Percentiles rank a stretch among this genome's conserved stretches.
Evolutionary conservation across 2,329 filamentous ascomycete genomes (phyloP).

Genomic region (Coniochaeta sp.): DNA sequence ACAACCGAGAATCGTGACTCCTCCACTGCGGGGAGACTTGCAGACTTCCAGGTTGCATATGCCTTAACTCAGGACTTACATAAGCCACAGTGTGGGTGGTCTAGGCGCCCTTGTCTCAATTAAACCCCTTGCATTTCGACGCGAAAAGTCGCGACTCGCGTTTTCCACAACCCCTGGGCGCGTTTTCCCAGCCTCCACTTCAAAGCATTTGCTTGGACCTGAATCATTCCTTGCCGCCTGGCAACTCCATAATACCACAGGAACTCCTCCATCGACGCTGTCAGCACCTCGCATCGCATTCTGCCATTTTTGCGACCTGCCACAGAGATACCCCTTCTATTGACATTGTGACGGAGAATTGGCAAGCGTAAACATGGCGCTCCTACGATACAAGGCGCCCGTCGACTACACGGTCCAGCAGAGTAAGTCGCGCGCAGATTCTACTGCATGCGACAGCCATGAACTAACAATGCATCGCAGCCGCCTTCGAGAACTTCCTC

Average conservation of each 20-base stretch:
- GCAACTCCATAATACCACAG: background rate
- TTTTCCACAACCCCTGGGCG: background rate
- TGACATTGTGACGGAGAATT: background rate
- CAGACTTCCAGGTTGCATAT: background rate
- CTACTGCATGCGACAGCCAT: background rate
- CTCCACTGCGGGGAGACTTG: background rate
- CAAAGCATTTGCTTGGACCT: background rate
- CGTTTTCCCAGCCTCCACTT: constrained; percentile 2
- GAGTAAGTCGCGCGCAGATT: constrained; percentile 41
- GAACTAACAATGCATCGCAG: constrained; percentile 39
- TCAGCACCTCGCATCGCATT: background rate
- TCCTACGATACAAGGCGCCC: constrained; percentile 68
- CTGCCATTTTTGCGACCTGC: background rate
- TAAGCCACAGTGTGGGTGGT: background rate
- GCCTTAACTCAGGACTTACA: too few relatives aligned
- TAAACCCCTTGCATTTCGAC: background rate
- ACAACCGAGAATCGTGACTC: background rate
- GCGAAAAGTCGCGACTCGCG: constrained; percentile 1
- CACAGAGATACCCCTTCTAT: background rate
- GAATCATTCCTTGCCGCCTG: background rate
- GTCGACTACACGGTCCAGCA: constrained; percentile 88
- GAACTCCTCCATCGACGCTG: background rate
- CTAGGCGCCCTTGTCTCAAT: background rate
- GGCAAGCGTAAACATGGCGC: constrained; percentile 57
- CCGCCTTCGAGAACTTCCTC: constrained; percentile 81